Percentiles rank a stretch among this genome's conserved stretches.
phyloP scores from a whole-genome alignment of 176 grass and related monocot genomes.

The Dactylis glomerata region DNA sequence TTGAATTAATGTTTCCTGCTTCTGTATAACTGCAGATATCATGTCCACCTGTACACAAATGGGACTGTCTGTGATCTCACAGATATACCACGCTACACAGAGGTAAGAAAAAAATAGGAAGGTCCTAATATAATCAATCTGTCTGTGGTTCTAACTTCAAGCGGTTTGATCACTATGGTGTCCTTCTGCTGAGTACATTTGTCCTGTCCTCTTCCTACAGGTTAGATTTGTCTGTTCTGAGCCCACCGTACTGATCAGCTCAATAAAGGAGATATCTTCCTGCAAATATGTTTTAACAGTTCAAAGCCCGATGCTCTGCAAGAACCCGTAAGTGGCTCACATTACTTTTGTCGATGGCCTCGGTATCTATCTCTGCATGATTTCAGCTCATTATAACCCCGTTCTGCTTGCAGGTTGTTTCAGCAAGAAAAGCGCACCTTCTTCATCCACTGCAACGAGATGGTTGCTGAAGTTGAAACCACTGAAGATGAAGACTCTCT shows the following conservation, averaged over 20 bases:
- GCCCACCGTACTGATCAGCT: slow-evolving; percentile 63
- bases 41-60: slow-evolving; percentile 85
- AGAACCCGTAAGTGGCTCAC: slow-evolving; percentile 64
- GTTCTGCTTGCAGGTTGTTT: slow-evolving; percentile 53
- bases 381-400: neutral
- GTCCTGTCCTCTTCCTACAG: slow-evolving; percentile 35
- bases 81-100: slow-evolving; percentile 65
- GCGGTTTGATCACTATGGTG: neutral
- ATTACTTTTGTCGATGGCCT: neutral
- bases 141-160: neutral
- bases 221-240: slow-evolving; percentile 91
- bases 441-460: slow-evolving; percentile 74
- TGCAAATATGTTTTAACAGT: slow-evolving; percentile 88
- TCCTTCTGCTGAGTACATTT: neutral
- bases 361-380: neutral
- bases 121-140: neutral
- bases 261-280: slow-evolving; percentile 91
- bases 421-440: slow-evolving; percentile 73
- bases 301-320: slow-evolving; percentile 88
- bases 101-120: slow-evolving; percentile 44
- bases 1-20: slow-evolving; percentile 8
- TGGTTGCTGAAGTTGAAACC: slow-evolving; percentile 30
- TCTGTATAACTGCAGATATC: slow-evolving; percentile 57
- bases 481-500: slow-evolving; percentile 30
- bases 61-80: slow-evolving; percentile 92